phyloP scores from a whole-genome alignment of 2,329 filamentous ascomycete genomes.

The Endothia cerciana region DNA sequence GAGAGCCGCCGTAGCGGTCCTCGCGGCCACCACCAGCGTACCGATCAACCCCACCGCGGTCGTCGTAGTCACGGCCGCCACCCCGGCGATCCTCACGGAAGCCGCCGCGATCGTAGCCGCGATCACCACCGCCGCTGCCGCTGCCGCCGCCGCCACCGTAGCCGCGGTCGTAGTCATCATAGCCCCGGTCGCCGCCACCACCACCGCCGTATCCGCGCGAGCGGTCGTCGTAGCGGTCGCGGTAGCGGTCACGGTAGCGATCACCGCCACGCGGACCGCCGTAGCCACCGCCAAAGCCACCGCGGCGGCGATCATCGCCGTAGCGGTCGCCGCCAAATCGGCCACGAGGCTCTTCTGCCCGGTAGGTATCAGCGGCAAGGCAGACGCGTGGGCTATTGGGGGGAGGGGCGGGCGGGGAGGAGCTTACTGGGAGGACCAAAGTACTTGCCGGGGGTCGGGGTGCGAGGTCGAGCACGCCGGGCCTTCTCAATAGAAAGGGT shows the following conservation, averaged over 20 bases:
- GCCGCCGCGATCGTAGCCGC: constrained; percentile 52
- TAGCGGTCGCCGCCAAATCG: constrained; percentile 59
- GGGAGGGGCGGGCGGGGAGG: constrained; percentile 37
- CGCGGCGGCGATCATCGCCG: constrained; percentile 65
- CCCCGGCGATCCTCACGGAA: constrained; percentile 44
- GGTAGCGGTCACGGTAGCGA: constrained; percentile 34
- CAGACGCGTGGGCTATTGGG: constrained; percentile 47
- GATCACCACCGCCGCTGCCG: constrained; percentile 35
- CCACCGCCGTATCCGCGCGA: constrained; percentile 25
- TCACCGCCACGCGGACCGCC: constrained; percentile 45
- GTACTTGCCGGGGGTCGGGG: constrained; percentile 97
- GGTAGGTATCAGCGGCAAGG: constrained; percentile 16
- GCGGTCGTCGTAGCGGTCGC: constrained; percentile 37
- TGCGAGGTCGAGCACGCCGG: constrained; percentile 89
- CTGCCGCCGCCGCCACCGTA: constrained; percentile 32
- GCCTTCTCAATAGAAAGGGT: constrained; percentile 99
- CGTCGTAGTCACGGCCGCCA: constrained; percentile 33
- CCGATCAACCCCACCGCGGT: constrained; percentile 42
- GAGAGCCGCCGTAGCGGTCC: constrained; percentile 24
- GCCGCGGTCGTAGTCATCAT: constrained; percentile 31
- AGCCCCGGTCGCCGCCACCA: no score
- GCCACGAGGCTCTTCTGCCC: constrained; percentile 56
- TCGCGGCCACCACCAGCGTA: constrained; percentile 42
- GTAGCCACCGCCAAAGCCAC: constrained; percentile 56
- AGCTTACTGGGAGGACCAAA: constrained; percentile 92